Evolutionary conservation across 2,329 filamentous ascomycete species (phyloP), one percentile per base, ranked within the genome.

Genomic region (Phialemoniopsis sp.): DNA sequence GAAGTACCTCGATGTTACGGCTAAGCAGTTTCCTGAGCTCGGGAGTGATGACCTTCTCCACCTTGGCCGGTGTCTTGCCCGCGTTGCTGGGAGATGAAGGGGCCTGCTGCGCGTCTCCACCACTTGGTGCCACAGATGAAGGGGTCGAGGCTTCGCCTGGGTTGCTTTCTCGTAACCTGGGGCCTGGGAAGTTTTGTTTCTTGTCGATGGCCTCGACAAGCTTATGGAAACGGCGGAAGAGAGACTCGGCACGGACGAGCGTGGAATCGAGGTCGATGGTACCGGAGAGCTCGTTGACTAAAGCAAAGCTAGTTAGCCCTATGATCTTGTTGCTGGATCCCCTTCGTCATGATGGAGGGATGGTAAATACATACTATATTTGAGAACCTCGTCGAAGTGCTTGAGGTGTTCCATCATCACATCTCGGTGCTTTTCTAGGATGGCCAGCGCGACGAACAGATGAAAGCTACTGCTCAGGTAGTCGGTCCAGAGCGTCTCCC

Each of bases 401-500:
- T 89, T 79, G 18, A 98, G 68, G 62, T 98, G 93, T 40, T 85
- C 80, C 84, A 98, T 95, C 46, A 98, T 97, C 12, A 97, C 86
- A 55, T 91, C 85, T n/a, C 91, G 73, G 55, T 97, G 93, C 65
- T 94, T 95, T 62, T 98, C 93, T 17, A 98, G 64, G 30, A 98
- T 95, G 0, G 93, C 91, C 32, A 98, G 66, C 0, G 94, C 93
- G 45, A 98, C 75, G 57, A 98, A 98, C 13, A 98, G 70, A 57
- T 97, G 93, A 64, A 97, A 98, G 57, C 87, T 89, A 51, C 87
- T 87, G 54, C 79, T 90, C 44, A 89, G 64, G 52, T 85, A 93
- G 59, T 98, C 93, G 3, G 93, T 97, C 93, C 94, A 98, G 3
- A 97, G 67, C 0, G 78, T 74, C 62, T 98, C 93, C 93, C 93